Evolutionary conservation across 176 grass and related monocot genomes (phyloP), one percentile per base, ranked within the genome.

Genomic region (Zizania latifolia): DNA sequence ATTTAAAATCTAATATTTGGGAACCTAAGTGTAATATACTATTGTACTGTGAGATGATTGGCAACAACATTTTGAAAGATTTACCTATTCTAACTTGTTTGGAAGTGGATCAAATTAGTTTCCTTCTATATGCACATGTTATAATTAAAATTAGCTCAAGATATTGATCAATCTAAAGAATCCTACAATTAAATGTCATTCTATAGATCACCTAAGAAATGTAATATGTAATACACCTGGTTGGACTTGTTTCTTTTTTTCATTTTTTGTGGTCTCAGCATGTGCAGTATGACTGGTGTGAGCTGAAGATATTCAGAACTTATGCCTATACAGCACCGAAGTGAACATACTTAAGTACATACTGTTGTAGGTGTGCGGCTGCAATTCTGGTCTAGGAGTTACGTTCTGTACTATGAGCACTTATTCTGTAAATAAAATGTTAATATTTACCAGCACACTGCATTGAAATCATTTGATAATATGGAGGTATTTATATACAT

Each of bases 301-400:
- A 56, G 11, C 21, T 70, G 24, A 28, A 40, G 78, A 38, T 50
- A 53, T 50, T 62, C 56, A 12, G 10, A 38, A 72, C 22, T n/a
- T n/a, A n/a, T n/a, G n/a, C n/a, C n/a, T 75, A 12, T 37, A 51
- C 24, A 5, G 14, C 13, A n/a, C 16, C 10, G 12, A 60, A 30
- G 31, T 16, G 22, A 71, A n/a, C n/a, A n/a, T n/a, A n/a, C n/a
- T n/a, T n/a, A n/a, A 65, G 24, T 65, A 38, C 12, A 23, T 63
- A 19, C 0, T 54, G 19, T 29, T 62, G 34, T 81, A 30, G 22
- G 48, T 8, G 1, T 22, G 48, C 22, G n/a, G 26, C 43, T 55
- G 50, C 70, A 61, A 4, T 55, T 85, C 38, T 39, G 10, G 24
- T 43, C n/a, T 57, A 54, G 72, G 54, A 80, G 77, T 27, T 62